phyloP scores from a whole-genome alignment of 2,329 filamentous ascomycete genomes.

The Venturia oleaginea region DNA sequence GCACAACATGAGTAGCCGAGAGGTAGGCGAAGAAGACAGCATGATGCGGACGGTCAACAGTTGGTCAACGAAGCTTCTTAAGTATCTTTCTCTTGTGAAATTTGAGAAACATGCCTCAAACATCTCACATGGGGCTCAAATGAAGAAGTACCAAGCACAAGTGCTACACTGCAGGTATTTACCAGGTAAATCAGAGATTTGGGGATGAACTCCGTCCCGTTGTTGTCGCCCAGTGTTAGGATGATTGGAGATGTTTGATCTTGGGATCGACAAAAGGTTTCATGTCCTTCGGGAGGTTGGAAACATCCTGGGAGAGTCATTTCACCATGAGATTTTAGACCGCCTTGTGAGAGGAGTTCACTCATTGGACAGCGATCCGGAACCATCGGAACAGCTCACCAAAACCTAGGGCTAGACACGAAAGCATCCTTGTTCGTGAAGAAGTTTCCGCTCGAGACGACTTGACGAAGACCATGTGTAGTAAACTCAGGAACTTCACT shows the following conservation, averaged over 20 bases:
- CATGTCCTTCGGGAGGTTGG: background rate
- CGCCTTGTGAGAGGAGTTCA: background rate
- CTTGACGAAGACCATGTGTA: background rate
- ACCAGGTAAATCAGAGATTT: background rate
- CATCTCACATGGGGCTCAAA: background rate
- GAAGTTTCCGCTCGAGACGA: background rate
- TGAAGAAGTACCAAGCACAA: background rate
- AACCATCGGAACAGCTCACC: background rate
- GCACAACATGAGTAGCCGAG: background rate
- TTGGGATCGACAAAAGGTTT: background rate
- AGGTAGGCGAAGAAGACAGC: background rate
- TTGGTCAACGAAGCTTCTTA: background rate
- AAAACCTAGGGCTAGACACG: background rate
- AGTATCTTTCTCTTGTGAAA: background rate
- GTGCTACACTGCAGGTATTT: background rate
- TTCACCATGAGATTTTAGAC: background rate
- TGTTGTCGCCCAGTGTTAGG: background rate
- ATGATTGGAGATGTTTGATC: background rate
- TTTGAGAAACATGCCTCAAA: background rate
- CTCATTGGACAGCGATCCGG: background rate
- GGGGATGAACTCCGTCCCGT: background rate
- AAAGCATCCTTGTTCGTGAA: too few species aligned
- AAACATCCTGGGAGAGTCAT: background rate
- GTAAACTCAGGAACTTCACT: background rate
- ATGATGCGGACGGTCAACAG: background rate